Conservation (phyloP, 2,329 filamentous ascomycete species). For the Fusarium solani-melongenae region DNA sequence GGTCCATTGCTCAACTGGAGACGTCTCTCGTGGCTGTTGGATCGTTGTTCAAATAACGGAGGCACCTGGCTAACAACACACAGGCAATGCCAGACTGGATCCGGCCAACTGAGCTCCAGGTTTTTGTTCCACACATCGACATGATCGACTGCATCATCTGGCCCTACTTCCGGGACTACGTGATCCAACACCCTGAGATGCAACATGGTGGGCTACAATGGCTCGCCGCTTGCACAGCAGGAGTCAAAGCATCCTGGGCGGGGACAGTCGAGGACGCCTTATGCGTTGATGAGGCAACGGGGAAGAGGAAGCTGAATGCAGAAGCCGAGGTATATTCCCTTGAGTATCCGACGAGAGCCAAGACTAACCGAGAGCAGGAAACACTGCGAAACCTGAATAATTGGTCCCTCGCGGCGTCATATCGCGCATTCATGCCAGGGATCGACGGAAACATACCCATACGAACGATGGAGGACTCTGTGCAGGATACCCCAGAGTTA, state of each 20-base stretch:
- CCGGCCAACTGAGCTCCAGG: conserved; percentile 14
- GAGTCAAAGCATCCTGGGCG: neutral
- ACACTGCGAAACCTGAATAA: neutral
- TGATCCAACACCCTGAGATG: conserved; percentile 12
- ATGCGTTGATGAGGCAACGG: neutral
- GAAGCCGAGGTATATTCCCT: conserved; percentile 10
- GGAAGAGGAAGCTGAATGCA: neutral
- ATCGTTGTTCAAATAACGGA: neutral
- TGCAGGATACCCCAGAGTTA: neutral
- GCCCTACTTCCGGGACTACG: conserved; percentile 12
- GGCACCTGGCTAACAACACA: neutral
- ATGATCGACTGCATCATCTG: conserved; percentile 24
- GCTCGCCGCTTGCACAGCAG: conserved; percentile 7
- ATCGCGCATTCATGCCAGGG: conserved; percentile 11
- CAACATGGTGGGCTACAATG: conserved; percentile 18
- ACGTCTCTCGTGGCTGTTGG: too few species aligned
- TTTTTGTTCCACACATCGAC: conserved; percentile 15
- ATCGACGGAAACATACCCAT: conserved; percentile 28
- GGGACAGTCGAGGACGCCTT: conserved; percentile 8
- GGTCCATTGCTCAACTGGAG: neutral
- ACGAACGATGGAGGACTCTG: neutral
- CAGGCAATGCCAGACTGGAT: conserved; percentile 20
- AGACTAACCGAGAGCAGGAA: neutral
- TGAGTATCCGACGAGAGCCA: neutral
- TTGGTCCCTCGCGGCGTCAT: conserved; percentile 25